phyloP scores from a whole-genome alignment of 169 alveolate species.

The Plasmodium vinckei region DNA sequence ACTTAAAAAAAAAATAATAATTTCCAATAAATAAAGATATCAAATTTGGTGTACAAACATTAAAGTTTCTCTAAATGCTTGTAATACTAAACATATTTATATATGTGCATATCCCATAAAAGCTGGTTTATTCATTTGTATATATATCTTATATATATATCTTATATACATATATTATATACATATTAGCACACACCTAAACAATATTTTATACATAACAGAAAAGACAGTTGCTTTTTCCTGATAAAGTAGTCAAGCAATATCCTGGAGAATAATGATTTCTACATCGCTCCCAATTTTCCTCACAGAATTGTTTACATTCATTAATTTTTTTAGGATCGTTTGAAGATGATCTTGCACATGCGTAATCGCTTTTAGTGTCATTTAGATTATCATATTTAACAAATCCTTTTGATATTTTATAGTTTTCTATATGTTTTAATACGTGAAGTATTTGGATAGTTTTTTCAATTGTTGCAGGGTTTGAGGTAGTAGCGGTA shows the following conservation, averaged over 20 bases:
- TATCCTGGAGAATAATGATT: constrained; percentile 29
- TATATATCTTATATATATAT: not conserved
- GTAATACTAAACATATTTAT: too few species aligned
- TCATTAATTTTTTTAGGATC: constrained; percentile 12
- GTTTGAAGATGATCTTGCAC: constrained; percentile 20
- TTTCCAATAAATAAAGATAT: too few species aligned
- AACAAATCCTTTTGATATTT: constrained; percentile 29
- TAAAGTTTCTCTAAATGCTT: too few species aligned
- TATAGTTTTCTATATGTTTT: constrained; percentile 24
- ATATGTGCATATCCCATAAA: too few species aligned
- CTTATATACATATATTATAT: too few species aligned
- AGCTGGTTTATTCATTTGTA: too few species aligned
- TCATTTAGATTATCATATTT: constrained; percentile 24
- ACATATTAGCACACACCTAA: too few species aligned
- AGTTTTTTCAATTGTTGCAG: not conserved
- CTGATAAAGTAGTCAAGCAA: constrained; percentile 4
- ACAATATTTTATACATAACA: constrained; percentile 18
- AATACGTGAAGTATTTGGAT: constrained; percentile 25
- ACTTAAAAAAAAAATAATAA: too few species aligned
- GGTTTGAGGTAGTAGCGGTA: not conserved
- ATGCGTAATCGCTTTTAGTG: constrained; percentile 10
- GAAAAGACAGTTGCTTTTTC: constrained; percentile 12
- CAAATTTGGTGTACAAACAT: too few species aligned
- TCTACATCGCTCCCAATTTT: constrained; percentile 27
- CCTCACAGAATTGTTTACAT: constrained; percentile 30